These are phyloP conservation scores for Naegleria lovaniensis DNA, from an alignment of 208 protist genomes.

Conservation along the genomic window DNA sequence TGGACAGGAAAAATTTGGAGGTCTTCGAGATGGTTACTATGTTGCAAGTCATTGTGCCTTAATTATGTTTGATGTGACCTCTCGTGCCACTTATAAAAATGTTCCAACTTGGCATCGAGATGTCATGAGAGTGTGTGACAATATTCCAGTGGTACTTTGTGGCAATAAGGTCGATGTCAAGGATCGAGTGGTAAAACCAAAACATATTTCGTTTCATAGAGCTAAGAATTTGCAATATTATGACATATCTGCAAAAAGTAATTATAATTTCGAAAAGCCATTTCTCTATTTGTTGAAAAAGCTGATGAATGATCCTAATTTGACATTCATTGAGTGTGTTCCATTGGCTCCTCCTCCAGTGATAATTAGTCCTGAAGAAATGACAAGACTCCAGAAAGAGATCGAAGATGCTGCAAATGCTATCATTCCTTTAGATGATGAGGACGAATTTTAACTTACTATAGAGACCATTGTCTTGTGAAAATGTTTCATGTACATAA, in stretches of 20 bases:
- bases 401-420: not conserved
- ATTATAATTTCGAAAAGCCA: constrained; percentile 59
- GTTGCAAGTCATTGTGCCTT: constrained; percentile 53
- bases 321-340: constrained; percentile 37
- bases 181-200: constrained; percentile 45
- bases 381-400: not conserved
- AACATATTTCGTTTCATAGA: constrained; percentile 46
- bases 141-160: constrained; percentile 66
- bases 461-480: too few relatives aligned
- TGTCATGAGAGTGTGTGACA: constrained; percentile 51
- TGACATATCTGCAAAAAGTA: constrained; percentile 56
- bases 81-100: constrained; percentile 61
- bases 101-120: constrained; percentile 66
- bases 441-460: not conserved
- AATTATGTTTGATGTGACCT: constrained; percentile 79
- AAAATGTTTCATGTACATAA: too few relatives aligned
- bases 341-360: too few relatives aligned
- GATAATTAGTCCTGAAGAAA: not conserved
- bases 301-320: not conserved
- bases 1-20: constrained; percentile 36
- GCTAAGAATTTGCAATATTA: constrained; percentile 52
- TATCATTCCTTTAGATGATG: not conserved
- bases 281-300: constrained; percentile 39
- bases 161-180: constrained; percentile 54
- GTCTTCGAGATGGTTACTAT: constrained; percentile 69